These are phyloP conservation scores for Oenanthe javanica DNA, from an alignment of 140 eudicot species.

Conservation along the genomic window DNA sequence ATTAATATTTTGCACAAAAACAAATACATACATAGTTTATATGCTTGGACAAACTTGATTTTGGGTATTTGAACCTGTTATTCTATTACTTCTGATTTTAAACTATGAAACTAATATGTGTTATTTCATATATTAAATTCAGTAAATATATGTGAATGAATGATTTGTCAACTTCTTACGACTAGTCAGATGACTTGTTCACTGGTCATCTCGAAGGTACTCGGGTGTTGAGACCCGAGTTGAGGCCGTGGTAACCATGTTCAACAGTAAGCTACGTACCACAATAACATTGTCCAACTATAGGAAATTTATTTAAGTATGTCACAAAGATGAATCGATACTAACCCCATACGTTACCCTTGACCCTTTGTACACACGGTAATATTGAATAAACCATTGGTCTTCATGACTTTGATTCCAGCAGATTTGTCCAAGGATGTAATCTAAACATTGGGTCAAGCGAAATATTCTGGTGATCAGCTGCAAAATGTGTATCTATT, in stretches of 20 bases:
- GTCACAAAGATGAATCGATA: neutral
- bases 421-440: neutral
- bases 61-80: neutral
- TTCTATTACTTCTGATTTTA: neutral
- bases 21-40: neutral
- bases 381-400: neutral
- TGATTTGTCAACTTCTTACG: neutral
- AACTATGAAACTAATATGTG: neutral
- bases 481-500: neutral
- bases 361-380: neutral
- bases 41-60: neutral
- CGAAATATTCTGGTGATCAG: neutral
- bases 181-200: neutral
- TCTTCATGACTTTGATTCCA: neutral
- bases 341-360: neutral
- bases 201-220: neutral
- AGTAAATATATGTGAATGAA: slow-evolving; percentile 1
- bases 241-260: neutral
- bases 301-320: neutral
- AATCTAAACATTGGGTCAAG: neutral
- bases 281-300: neutral
- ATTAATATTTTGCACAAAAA: neutral
- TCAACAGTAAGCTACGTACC: neutral
- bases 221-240: neutral
- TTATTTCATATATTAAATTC: neutral